A percentile compares a stretch with the other conserved stretches of the same genome.
These are phyloP conservation scores for Cryphonectria radicalis DNA, from an alignment of 2,329 filamentous ascomycete species.

Conservation along the genomic window DNA sequence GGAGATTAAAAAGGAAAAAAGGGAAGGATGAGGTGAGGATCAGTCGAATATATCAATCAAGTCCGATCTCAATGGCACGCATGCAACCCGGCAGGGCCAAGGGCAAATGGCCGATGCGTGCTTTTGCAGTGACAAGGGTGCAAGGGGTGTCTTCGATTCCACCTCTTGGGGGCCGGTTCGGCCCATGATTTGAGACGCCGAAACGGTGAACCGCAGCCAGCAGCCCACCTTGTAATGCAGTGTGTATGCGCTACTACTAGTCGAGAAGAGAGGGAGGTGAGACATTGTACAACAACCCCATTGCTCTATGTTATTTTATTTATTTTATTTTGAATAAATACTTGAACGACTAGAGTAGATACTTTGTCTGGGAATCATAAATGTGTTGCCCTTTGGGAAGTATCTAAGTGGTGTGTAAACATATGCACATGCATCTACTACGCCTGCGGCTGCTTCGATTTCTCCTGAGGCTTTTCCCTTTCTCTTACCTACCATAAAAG, in stretches of 20 bases:
- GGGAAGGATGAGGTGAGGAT: not conserved
- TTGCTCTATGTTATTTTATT: too few species aligned
- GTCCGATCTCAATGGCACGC: not conserved
- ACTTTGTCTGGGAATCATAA: too few species aligned
- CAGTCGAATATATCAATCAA: conserved; percentile 12
- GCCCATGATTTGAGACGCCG: conserved; percentile 21
- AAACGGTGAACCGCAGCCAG: conserved; percentile 3
- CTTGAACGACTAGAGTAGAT: too few species aligned
- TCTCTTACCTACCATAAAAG: too few species aligned
- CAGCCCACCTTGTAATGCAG: not conserved
- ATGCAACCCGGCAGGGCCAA: not conserved
- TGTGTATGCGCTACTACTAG: too few species aligned
- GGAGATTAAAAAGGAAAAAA: not conserved
- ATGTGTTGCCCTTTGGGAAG: too few species aligned
- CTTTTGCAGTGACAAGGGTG: conserved; percentile 6
- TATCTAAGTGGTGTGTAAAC: not conserved
- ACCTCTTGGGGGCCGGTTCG: conserved; percentile 7
- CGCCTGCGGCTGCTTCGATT: not conserved
- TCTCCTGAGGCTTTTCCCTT: not conserved
- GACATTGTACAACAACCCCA: not conserved
- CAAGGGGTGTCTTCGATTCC: not conserved
- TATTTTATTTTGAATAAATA: too few species aligned
- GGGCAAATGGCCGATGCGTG: conserved; percentile 15
- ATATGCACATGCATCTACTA: not conserved
- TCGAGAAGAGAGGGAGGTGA: not conserved